Conservation (phyloP, 2,329 filamentous ascomycete genomes). For the Colletotrichum tropicale region DNA sequence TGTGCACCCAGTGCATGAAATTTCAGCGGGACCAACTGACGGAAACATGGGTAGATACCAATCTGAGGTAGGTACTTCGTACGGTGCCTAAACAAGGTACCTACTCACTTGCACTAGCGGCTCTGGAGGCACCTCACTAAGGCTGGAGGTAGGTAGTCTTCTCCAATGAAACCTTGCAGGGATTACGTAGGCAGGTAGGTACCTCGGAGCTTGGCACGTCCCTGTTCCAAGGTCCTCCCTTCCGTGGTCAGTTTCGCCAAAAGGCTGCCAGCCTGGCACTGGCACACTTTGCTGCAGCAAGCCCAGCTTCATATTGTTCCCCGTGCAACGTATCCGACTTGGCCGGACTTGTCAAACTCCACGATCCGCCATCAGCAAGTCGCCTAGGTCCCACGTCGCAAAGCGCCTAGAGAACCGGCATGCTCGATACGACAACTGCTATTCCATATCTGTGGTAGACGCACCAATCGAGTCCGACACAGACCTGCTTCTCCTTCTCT, state of each 20-base stretch:
- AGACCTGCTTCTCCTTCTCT: background rate
- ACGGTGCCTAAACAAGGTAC: background rate
- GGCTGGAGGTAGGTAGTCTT: background rate
- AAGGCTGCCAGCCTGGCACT: constrained; percentile 16
- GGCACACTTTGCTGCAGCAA: constrained; percentile 5
- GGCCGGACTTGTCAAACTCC: background rate
- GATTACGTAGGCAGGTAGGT: background rate
- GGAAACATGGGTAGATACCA: background rate
- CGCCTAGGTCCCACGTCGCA: background rate
- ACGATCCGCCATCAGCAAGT: background rate
- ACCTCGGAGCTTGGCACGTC: constrained; percentile 15
- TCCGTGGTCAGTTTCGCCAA: constrained; percentile 12
- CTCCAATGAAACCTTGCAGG: background rate
- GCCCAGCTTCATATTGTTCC: background rate
- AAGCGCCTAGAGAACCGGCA: background rate
- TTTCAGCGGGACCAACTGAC: background rate
- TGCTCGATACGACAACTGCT: background rate
- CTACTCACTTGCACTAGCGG: background rate
- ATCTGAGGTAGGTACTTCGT: background rate
- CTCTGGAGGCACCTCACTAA: background rate
- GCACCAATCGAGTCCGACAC: background rate
- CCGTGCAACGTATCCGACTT: constrained; percentile 14
- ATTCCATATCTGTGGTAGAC: background rate
- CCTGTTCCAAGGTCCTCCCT: background rate
- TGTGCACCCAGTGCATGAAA: background rate